A percentile compares a stretch with the other conserved stretches of the same genome.
phyloP scores from a whole-genome alignment of 495 filamentous ascomycete species.

The Trypethelium eluteriae region DNA sequence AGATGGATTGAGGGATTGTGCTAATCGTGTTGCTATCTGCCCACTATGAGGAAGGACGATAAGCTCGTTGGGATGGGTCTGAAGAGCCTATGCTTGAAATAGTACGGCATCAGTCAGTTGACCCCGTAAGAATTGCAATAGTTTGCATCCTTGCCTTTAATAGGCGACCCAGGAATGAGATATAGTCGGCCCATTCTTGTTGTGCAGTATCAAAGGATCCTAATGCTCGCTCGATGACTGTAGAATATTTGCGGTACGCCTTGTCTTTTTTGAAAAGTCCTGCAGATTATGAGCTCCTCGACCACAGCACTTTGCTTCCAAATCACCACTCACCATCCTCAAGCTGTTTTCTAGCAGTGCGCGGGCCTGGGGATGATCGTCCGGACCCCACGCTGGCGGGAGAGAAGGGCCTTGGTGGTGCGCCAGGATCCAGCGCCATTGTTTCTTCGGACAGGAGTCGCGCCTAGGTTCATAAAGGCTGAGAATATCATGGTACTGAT shows the following conservation, averaged over 20 bases:
- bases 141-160: conserved; percentile 58
- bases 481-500: conserved; percentile 1
- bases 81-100: conserved; percentile 58
- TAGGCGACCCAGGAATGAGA: conserved; percentile 86
- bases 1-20: conserved; percentile 89
- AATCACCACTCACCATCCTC: conserved; percentile 37
- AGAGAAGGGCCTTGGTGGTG: conserved; percentile 28
- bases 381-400: conserved; percentile 31
- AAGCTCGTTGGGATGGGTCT: conserved; percentile 67
- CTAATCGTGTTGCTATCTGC: conserved; percentile 77
- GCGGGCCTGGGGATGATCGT: conserved; percentile 34
- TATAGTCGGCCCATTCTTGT: conserved; percentile 99
- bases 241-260: conserved; percentile 82
- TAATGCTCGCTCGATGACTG: conserved; percentile 77
- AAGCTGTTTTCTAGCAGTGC: conserved; percentile 30
- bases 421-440: conserved; percentile 33
- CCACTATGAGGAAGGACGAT: conserved; percentile 73
- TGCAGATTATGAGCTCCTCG: conserved; percentile 15
- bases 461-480: neutral
- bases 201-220: conserved; percentile 85
- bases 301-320: neutral
- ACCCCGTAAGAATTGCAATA: neutral
- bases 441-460: neutral
- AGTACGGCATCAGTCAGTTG: conserved; percentile 13
- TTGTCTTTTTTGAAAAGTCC: conserved; percentile 63